Evolutionary conservation across 805 yeast genomes (phyloP).

Genomic region (Cyberlindnera petersonii): DNA sequence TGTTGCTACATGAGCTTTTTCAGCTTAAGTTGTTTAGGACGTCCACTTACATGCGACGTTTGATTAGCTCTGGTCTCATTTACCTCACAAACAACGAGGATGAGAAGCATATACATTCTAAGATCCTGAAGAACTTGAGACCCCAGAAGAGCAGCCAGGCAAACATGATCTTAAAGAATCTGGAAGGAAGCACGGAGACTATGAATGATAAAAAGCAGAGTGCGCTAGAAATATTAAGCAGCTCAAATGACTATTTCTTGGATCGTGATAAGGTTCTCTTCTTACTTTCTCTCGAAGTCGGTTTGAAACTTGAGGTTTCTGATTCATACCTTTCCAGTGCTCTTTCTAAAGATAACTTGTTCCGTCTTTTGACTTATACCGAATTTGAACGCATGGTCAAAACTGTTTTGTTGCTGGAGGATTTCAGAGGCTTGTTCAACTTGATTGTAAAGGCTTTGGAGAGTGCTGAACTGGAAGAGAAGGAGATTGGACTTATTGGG

Average conservation of each 20-base stretch:
- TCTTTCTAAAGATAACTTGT: constrained; percentile 29
- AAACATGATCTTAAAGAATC: constrained; percentile 44
- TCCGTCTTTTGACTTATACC: constrained; percentile 35
- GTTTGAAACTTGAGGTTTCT: constrained; percentile 33
- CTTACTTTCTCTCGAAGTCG: constrained; percentile 25
- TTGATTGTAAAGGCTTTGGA: constrained; percentile 18
- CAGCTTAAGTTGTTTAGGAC: constrained; percentile 43
- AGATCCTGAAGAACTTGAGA: constrained; percentile 56
- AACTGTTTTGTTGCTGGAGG: constrained; percentile 18
- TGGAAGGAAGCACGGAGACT: constrained; percentile 4
- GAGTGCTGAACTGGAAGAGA: constrained; percentile 18
- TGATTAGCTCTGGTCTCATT: constrained; percentile 83
- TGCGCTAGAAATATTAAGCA: constrained; percentile 32
- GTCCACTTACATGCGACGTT: constrained; percentile 63
- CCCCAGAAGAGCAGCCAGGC: constrained; percentile 50
- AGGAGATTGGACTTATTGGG: constrained; percentile 17
- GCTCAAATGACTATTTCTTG: constrained; percentile 23
- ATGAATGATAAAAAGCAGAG: constrained; percentile 28
- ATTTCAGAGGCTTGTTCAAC: constrained; percentile 26
- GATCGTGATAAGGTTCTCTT: constrained; percentile 20
- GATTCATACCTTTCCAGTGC: constrained; percentile 29
- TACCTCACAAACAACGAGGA: constrained; percentile 50
- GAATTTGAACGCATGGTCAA: constrained; percentile 27
- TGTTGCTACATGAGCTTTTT: constrained; percentile 39
- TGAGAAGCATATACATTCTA: constrained; percentile 51